phyloP scores from a whole-genome alignment of 179 eudicot species.

The Vitellaria paradoxa region DNA sequence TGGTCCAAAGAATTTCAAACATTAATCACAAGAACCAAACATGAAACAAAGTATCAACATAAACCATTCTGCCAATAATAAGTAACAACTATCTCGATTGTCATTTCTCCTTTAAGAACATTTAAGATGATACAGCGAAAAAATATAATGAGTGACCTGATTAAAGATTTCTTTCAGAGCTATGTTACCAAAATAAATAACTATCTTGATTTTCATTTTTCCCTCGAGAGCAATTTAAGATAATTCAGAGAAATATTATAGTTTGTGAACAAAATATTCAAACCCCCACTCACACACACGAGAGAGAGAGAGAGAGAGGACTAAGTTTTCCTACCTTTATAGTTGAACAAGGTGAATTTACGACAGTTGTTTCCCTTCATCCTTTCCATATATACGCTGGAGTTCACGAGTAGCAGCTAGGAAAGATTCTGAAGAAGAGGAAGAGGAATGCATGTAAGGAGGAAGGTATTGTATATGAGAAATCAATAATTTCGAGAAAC shows the following conservation, averaged over 20 bases:
- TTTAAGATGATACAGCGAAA: not conserved
- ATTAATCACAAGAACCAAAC: not conserved
- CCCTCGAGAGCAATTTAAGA: no score
- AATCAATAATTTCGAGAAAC: not conserved
- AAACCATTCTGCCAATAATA: not conserved
- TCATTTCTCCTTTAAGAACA: not conserved
- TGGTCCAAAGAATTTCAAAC: not conserved
- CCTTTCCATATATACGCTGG: slow-evolving; percentile 81
- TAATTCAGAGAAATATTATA: no score
- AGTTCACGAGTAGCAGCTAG: slow-evolving; percentile 86
- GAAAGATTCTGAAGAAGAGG: slow-evolving; percentile 53
- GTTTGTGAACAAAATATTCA: not conserved
- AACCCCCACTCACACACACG: not conserved
- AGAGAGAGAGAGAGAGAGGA: not conserved
- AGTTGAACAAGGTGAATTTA: slow-evolving; percentile 14
- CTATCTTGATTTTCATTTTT: not conserved
- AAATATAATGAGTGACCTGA: not conserved
- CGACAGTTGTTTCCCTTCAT: slow-evolving; percentile 35
- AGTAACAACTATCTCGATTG: not conserved
- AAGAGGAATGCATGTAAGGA: not conserved
- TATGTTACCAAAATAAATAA: no score
- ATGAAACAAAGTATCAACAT: not conserved
- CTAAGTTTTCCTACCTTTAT: not conserved
- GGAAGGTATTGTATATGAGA: not conserved
- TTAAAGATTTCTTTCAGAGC: not conserved